These are phyloP conservation scores for Picea sitchensis DNA, from an alignment of 75 land plant species.

Conservation along the genomic window DNA sequence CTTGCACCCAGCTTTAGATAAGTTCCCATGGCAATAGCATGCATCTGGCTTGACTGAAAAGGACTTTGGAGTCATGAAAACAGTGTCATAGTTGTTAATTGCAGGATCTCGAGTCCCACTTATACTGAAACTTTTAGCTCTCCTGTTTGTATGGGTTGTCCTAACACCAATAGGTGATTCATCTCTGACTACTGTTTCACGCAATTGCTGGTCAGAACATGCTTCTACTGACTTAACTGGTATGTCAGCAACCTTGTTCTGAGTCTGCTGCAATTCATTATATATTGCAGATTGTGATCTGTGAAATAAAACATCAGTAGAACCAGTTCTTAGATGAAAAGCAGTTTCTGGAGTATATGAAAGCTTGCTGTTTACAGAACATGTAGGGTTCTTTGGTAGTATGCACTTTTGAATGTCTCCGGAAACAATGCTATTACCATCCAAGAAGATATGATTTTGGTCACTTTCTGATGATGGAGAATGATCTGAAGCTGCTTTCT, in stretches of 20 bases:
- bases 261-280: background rate
- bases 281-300: constrained; percentile 2
- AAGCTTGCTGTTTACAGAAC: background rate
- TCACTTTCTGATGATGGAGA: background rate
- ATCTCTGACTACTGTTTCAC: constrained; percentile 4
- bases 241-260: background rate
- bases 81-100: constrained; percentile 12
- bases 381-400: background rate
- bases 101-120: constrained; percentile 19
- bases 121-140: constrained; percentile 40
- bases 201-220: background rate
- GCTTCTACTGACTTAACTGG: background rate
- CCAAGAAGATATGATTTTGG: background rate
- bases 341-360: background rate
- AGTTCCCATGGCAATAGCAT: background rate
- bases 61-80: constrained; percentile 18
- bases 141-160: constrained; percentile 16
- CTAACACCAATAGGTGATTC: constrained; percentile 23
- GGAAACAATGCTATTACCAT: background rate
- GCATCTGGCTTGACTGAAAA: constrained; percentile 17
- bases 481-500: background rate
- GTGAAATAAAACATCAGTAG: constrained; percentile 1
- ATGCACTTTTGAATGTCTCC: background rate
- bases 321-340: background rate
- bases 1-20: constrained; percentile 8